These are phyloP conservation scores for Suillus decipiens DNA, from an alignment of 768 basidiomycete species.

Conservation along the genomic window DNA sequence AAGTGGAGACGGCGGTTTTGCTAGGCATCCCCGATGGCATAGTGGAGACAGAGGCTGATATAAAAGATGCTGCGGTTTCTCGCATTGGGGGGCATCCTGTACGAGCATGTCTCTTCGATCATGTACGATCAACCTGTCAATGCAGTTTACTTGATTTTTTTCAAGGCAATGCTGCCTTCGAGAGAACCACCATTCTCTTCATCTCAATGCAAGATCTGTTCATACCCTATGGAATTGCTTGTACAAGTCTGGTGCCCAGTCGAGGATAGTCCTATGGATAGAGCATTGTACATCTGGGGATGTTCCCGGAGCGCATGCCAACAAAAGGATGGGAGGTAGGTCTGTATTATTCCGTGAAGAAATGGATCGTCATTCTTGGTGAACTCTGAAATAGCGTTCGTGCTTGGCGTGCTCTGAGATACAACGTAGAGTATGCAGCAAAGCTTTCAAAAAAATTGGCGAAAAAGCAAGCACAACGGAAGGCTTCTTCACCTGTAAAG, in stretches of 20 bases:
- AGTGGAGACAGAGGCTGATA: conserved; percentile 56
- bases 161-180: conserved; percentile 73
- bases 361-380: conserved; percentile 18
- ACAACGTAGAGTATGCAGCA: conserved; percentile 72
- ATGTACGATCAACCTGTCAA: conserved; percentile 49
- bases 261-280: conserved; percentile 81
- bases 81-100: conserved; percentile 91
- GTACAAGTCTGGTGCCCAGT: conserved; percentile 91
- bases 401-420: conserved; percentile 76
- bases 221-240: conserved; percentile 74
- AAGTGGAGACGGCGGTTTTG: conserved; percentile 71
- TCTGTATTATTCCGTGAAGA: not conserved
- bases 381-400: conserved; percentile 54
- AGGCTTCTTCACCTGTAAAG: conserved; percentile 35
- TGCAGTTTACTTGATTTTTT: conserved; percentile 43
- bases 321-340: conserved; percentile 75
- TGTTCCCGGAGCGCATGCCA: conserved; percentile 75
- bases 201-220: conserved; percentile 72
- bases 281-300: conserved; percentile 85
- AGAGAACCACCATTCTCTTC: conserved; percentile 62
- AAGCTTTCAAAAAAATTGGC: conserved; percentile 63
- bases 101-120: conserved; percentile 54
- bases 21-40: conserved; percentile 81
- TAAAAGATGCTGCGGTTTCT: conserved; percentile 79
- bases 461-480: conserved; percentile 39